A percentile compares a stretch with the other conserved stretches of the same genome.
phyloP scores from a whole-genome alignment of 495 filamentous ascomycete species.

The Tuber microsphaerosporum region DNA sequence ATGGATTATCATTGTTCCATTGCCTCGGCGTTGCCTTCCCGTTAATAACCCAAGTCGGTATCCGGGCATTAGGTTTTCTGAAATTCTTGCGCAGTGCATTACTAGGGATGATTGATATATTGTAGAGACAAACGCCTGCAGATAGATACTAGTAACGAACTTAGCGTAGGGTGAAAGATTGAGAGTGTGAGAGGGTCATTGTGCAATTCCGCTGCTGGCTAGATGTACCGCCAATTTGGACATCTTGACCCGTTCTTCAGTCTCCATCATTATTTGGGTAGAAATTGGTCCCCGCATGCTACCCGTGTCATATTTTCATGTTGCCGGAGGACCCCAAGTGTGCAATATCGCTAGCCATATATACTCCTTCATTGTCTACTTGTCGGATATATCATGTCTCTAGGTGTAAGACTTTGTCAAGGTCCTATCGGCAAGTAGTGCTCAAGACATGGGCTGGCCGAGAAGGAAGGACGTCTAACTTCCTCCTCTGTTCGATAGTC shows the following conservation, averaged over 20 bases:
- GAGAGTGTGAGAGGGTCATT: not conserved
- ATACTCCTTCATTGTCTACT: too few relatives aligned
- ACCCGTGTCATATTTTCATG: not conserved
- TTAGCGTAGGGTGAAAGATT: not conserved
- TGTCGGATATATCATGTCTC: too few relatives aligned
- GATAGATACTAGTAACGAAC: not conserved
- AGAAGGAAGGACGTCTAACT: not conserved
- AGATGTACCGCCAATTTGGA: not conserved
- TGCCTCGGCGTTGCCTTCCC: not conserved
- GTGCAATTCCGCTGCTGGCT: not conserved
- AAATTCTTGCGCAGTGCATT: not conserved
- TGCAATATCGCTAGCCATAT: not conserved
- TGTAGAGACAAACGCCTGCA: not conserved
- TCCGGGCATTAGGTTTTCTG: not conserved
- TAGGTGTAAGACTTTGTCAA: too few relatives aligned
- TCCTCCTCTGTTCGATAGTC: not conserved
- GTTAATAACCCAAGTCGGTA: not conserved
- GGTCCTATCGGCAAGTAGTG: too few relatives aligned
- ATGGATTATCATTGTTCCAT: not conserved
- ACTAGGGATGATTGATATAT: not conserved
- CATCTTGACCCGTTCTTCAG: not conserved
- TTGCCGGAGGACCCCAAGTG: not conserved
- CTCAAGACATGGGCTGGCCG: not conserved
- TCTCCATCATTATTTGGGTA: not conserved
- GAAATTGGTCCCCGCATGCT: not conserved